Evolutionary conservation across 805 yeast genomes (phyloP).

Genomic region (Priceomyces castillae): DNA sequence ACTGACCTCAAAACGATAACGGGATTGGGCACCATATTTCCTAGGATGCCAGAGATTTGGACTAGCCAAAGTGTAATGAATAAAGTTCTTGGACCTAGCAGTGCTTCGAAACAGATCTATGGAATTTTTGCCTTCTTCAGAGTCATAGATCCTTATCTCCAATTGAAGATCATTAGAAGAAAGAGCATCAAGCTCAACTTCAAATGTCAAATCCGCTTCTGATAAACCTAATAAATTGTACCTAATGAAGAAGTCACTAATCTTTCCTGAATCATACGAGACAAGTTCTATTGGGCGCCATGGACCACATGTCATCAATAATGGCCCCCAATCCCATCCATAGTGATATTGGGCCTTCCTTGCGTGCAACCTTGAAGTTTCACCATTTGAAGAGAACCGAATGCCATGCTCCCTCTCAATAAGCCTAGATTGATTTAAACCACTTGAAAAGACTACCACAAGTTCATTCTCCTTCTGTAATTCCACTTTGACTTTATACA

Average conservation of each 20-base stretch:
- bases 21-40: conserved; percentile 34
- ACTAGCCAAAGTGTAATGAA: background rate
- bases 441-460: conserved; percentile 37
- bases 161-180: background rate
- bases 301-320: conserved; percentile 45
- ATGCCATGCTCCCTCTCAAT: conserved; percentile 30
- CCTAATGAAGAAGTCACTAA: conserved; percentile 17
- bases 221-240: conserved; percentile 6
- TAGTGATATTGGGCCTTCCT: conserved; percentile 54
- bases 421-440: conserved; percentile 30
- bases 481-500: conserved; percentile 28
- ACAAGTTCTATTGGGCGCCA: conserved; percentile 35
- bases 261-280: conserved; percentile 11
- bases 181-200: background rate
- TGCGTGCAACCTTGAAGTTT: conserved; percentile 40
- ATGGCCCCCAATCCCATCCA: conserved; percentile 62
- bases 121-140: background rate
- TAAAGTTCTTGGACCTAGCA: background rate
- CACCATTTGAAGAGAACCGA: conserved; percentile 40
- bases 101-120: background rate
- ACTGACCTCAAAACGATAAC: conserved; percentile 22
- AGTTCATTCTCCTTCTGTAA: conserved; percentile 26
- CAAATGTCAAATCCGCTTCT: background rate
- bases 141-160: background rate
- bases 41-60: conserved; percentile 5